Evolutionary conservation across 2,329 filamentous ascomycete genomes (phyloP).

Genomic region (Hymenoscyphus occultus): DNA sequence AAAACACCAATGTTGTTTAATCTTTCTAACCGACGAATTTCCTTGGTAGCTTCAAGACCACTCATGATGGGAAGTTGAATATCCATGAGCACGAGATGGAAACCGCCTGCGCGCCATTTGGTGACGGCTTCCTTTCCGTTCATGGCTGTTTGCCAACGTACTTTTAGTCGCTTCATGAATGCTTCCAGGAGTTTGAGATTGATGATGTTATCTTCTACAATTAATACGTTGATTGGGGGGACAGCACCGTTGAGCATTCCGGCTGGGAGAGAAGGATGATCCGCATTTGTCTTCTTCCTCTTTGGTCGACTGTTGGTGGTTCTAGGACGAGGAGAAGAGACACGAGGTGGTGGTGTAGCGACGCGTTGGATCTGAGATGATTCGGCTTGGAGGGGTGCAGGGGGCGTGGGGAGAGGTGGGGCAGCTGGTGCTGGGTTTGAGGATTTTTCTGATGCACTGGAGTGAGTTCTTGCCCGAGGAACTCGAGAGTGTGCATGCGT

Average conservation of each 20-base stretch:
- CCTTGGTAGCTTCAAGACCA: slow-evolving; percentile 88
- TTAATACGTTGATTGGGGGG: slow-evolving; percentile 93
- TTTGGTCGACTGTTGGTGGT: slow-evolving; percentile 43
- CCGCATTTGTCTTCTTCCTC: slow-evolving; percentile 50
- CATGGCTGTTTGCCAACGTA: slow-evolving; percentile 95
- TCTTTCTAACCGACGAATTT: slow-evolving; percentile 85
- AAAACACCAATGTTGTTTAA: slow-evolving; percentile 94
- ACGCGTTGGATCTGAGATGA: slow-evolving; percentile 40
- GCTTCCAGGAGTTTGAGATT: slow-evolving; percentile 91
- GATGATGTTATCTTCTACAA: slow-evolving; percentile 98
- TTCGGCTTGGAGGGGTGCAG: slow-evolving; percentile 53
- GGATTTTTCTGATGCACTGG: slow-evolving; percentile 49
- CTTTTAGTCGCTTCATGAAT: slow-evolving; percentile 93
- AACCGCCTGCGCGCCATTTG: slow-evolving; percentile 90
- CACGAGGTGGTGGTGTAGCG: slow-evolving; percentile 45
- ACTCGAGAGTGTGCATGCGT: slow-evolving; percentile 38
- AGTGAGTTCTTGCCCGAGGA: slow-evolving; percentile 56
- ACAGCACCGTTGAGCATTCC: slow-evolving; percentile 76
- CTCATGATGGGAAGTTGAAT: slow-evolving; percentile 98
- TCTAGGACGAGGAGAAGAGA: slow-evolving; percentile 46
- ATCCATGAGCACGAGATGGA: slow-evolving; percentile 97
- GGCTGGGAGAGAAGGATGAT: slow-evolving; percentile 50
- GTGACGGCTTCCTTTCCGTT: slow-evolving; percentile 90
- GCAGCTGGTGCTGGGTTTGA: slow-evolving; percentile 40
- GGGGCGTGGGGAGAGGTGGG: slow-evolving; percentile 51